Evolutionary conservation across 1,284 basidiomycete species (phyloP).

Genomic region (Heterobasidion occidentale): DNA sequence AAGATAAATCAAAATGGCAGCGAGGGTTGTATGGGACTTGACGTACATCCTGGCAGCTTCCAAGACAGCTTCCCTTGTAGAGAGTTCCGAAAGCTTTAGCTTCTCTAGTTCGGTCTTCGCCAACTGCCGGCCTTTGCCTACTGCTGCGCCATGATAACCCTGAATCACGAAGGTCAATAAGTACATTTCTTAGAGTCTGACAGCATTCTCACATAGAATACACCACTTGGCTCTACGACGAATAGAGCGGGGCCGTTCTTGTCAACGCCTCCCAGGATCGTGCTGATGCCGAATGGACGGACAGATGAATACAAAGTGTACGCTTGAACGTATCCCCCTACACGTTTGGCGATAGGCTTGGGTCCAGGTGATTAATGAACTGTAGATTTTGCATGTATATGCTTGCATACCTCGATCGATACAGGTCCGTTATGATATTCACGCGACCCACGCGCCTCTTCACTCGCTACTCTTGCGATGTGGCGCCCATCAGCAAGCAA

Average conservation of each 20-base stretch:
- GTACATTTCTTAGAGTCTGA: not conserved
- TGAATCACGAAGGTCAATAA: constrained; percentile 19
- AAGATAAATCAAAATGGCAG: not conserved
- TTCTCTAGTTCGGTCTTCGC: constrained; percentile 99
- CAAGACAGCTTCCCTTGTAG: constrained; percentile 78
- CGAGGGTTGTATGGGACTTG: not conserved
- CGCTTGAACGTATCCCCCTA: constrained; percentile 87
- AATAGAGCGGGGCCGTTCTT: constrained; percentile 84
- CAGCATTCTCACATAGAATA: constrained; percentile 59
- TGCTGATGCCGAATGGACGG: constrained; percentile 92
- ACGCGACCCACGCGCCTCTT: constrained; percentile 77
- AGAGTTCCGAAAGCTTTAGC: constrained; percentile 75
- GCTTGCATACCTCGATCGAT: constrained; percentile 65
- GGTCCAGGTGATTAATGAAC: not conserved
- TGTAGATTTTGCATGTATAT: not conserved
- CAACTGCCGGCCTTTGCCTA: constrained; percentile 94
- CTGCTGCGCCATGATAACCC: constrained; percentile 92
- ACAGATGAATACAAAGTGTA: constrained; percentile 99
- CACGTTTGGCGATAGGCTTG: constrained; percentile 76
- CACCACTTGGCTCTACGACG: constrained; percentile 93
- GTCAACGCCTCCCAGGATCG: constrained; percentile 88
- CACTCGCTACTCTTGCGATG: constrained; percentile 78
- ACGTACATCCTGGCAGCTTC: constrained; percentile 94
- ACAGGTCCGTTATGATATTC: constrained; percentile 72
- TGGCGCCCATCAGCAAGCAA: constrained; percentile 93